phyloP scores from a whole-genome alignment of 2,329 filamentous ascomycete species.

The Kalmusia sp. region DNA sequence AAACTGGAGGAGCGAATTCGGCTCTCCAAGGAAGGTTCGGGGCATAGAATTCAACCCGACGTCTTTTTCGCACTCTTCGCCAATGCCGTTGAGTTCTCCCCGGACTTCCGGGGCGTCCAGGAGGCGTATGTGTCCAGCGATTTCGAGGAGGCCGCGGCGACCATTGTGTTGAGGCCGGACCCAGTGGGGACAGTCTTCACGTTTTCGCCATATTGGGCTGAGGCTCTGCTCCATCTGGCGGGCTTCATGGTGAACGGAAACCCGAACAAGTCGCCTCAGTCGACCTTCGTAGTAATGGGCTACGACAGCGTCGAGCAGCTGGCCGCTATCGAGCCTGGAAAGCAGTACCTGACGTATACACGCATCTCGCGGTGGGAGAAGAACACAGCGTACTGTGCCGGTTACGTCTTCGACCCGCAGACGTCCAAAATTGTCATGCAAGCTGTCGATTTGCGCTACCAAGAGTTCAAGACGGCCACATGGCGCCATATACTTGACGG shows the following conservation, averaged over 20 bases:
- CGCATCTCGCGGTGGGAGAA: background rate
- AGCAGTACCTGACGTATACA: conserved; percentile 1
- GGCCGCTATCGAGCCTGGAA: background rate
- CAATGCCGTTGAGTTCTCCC: conserved; percentile 23
- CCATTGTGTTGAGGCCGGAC: conserved; percentile 3
- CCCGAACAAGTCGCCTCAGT: background rate
- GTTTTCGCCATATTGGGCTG: conserved; percentile 18
- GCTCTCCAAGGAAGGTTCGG: background rate
- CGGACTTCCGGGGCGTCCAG: conserved; percentile 19
- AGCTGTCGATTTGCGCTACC: background rate
- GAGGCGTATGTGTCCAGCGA: conserved; percentile 22
- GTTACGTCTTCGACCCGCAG: background rate
- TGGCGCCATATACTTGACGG: conserved; percentile 1
- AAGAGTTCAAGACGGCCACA: background rate
- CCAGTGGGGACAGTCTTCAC: conserved; percentile 9
- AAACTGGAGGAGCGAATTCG: background rate
- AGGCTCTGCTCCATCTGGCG: conserved; percentile 17
- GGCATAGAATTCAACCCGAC: conserved; percentile 6
- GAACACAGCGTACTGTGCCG: background rate
- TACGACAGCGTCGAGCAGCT: conserved; percentile 6
- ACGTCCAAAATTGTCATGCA: background rate
- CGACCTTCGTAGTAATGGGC: background rate
- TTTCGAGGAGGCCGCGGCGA: conserved; percentile 13
- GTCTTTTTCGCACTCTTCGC: conserved; percentile 32
- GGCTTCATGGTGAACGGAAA: conserved; percentile 22